Base-by-base conservation (phyloP, 2,329 filamentous ascomycete genomes). In the Paraphoma sp. region DNA sequence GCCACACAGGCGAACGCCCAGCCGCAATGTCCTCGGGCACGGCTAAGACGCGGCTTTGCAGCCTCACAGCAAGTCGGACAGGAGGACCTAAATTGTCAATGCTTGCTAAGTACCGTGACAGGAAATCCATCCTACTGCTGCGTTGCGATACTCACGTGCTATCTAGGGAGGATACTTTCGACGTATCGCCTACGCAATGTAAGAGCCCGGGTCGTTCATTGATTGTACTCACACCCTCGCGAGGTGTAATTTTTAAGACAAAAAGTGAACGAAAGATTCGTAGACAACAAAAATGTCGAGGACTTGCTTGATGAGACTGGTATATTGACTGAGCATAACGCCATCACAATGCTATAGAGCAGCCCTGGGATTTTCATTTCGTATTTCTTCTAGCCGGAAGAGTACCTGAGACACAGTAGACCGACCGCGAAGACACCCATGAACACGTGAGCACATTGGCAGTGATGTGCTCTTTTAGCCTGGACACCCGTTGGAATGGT, bases 391-490 rank as follows among this genome's bases (percentile, higher is more conserved):
- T 74, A 74, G 67, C 65, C 68, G 65, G 70, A 70, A 72, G 68
- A 71, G 70, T 73, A 70, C 72, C 71, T 74, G 68, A 67, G 67
- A 70, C 62, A 72, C 58, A 68, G 64, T 64, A 69, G 66, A 62
- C 69, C 67, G 72, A 75, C 71, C 70, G 64, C 69, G 71, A 75
- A 74, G 72, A 74, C 61, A 74, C 67, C 73, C 72, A 71, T 75
- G 67, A 73, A 73, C 71, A 72, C 67, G 68, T 72, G 64, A 74
- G 73, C 71, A 73, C 63, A 64, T 65, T 72, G 60, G 62, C 61
- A 67, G 59, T 63, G 67, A 65, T 64, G 68, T 73, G 71, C 72
- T 73, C 71, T 74, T 76, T 75, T 76, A 71, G 67, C 72, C 71
- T 70, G 69, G 74, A 73, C 68, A 72, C 71, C 72, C 58, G 62